A percentile compares a stretch with the other conserved stretches of the same genome.
Evolutionary conservation across 2,329 filamentous ascomycete species (phyloP).

Genomic region (Arthrinium phaeospermum): DNA sequence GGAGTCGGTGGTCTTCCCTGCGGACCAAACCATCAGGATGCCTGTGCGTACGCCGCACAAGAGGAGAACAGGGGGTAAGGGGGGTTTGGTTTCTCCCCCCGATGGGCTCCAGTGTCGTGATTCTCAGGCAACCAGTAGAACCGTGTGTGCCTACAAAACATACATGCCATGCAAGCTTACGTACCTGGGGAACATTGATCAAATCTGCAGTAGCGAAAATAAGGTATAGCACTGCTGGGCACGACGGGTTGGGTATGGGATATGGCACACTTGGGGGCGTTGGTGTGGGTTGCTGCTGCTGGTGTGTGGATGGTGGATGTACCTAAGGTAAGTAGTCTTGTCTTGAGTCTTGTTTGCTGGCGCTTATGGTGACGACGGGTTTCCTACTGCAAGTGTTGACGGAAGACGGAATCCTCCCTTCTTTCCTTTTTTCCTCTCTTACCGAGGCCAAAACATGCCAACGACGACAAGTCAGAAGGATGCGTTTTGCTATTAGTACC

Average conservation of each 20-base stretch:
- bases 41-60: constrained; percentile 12
- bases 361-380: constrained; percentile 4
- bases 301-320: neutral
- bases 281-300: neutral
- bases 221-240: constrained; percentile 10
- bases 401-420: neutral
- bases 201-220: neutral
- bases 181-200: constrained; percentile 9
- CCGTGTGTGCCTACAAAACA: constrained; percentile 3
- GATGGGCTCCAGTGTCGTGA: constrained; percentile 7
- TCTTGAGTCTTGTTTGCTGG: neutral
- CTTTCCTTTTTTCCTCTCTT: neutral
- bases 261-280: neutral
- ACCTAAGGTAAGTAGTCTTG: neutral
- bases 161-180: constrained; percentile 1
- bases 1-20: constrained; percentile 10
- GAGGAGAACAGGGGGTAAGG: constrained; percentile 14
- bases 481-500: neutral
- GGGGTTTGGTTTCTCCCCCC: constrained; percentile 2
- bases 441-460: neutral
- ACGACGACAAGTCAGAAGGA: neutral
- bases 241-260: neutral
- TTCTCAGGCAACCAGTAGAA: constrained; percentile 10
- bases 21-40: constrained; percentile 5
- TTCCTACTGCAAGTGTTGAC: no score